Conservation (phyloP, 768 basidiomycete species). For the Russula vinacea region DNA sequence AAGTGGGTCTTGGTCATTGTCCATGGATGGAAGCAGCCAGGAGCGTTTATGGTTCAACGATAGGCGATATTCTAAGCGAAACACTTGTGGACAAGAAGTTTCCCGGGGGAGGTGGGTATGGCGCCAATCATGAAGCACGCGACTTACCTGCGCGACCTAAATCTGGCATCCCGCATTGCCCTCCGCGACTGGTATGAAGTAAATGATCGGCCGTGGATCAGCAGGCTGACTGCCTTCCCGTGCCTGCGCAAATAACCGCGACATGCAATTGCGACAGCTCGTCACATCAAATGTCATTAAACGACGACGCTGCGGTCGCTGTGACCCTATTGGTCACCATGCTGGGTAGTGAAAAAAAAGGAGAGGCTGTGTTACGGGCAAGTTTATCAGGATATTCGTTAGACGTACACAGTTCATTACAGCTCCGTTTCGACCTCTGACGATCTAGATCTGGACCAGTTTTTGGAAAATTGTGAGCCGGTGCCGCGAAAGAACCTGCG, state of each 20-base stretch:
- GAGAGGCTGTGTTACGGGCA: slow-evolving; percentile 12
- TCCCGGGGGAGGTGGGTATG: slow-evolving; percentile 19
- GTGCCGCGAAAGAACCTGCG: slow-evolving; percentile 9
- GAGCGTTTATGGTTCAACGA: slow-evolving; percentile 12
- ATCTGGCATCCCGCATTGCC: slow-evolving; percentile 22
- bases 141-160: slow-evolving; percentile 16
- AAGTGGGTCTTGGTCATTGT: slow-evolving; percentile 12
- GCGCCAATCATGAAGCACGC: slow-evolving; percentile 29
- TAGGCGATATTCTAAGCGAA: slow-evolving; percentile 26
- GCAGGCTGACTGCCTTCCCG: slow-evolving; percentile 13
- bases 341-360: not conserved
- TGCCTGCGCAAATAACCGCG: slow-evolving; percentile 6
- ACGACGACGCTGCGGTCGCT: slow-evolving; percentile 3
- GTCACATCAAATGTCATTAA: slow-evolving; percentile 29
- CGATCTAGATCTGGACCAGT: slow-evolving; percentile 1
- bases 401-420: slow-evolving; percentile 16
- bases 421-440: slow-evolving; percentile 15
- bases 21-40: slow-evolving; percentile 21
- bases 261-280: slow-evolving; percentile 14
- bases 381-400: slow-evolving; percentile 6
- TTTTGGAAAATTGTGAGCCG: slow-evolving; percentile 15
- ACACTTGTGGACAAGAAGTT: slow-evolving; percentile 21
- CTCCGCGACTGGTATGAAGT: slow-evolving; percentile 27
- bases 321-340: slow-evolving; percentile 15
- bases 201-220: slow-evolving; percentile 28